Evolutionary conservation across 148 eudicot genomes (phyloP).

Genomic region (Agrostemma githago): DNA sequence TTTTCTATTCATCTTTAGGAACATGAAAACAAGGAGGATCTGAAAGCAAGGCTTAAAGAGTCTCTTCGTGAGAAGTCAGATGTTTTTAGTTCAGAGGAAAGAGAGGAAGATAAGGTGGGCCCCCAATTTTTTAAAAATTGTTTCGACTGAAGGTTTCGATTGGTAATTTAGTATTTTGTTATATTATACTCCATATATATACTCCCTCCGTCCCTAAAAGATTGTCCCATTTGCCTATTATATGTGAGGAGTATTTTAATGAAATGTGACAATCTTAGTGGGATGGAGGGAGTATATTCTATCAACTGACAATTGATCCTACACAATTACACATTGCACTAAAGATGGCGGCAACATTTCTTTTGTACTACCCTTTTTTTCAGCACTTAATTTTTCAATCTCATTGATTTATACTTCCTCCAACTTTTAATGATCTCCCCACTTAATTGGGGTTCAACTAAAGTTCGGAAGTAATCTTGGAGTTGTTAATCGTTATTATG

Average conservation of each 20-base stretch:
- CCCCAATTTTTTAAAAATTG: not conserved
- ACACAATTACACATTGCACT: not conserved
- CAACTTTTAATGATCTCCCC: no score
- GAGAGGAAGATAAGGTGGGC: conserved; percentile 81
- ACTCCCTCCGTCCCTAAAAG: no score
- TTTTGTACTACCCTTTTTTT: not conserved
- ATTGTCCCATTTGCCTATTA: no score
- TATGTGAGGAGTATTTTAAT: no score
- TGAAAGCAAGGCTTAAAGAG: conserved; percentile 78
- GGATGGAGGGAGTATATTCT: no score
- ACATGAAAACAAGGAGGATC: conserved; percentile 70
- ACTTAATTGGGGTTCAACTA: no score
- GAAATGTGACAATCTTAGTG: no score
- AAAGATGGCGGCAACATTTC: not conserved
- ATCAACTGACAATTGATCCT: not conserved
- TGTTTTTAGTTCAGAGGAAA: conserved; percentile 57
- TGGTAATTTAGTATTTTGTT: not conserved
- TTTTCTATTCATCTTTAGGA: conserved; percentile 35
- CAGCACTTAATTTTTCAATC: not conserved
- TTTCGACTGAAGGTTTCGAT: not conserved
- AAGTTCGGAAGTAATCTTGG: no score
- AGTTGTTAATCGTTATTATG: no score
- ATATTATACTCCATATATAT: not conserved
- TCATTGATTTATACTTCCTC: not conserved
- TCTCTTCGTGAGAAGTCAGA: conserved; percentile 77